phyloP scores from a whole-genome alignment of 2,329 filamentous ascomycete genomes.

The Pochonia chlamydosporia region DNA sequence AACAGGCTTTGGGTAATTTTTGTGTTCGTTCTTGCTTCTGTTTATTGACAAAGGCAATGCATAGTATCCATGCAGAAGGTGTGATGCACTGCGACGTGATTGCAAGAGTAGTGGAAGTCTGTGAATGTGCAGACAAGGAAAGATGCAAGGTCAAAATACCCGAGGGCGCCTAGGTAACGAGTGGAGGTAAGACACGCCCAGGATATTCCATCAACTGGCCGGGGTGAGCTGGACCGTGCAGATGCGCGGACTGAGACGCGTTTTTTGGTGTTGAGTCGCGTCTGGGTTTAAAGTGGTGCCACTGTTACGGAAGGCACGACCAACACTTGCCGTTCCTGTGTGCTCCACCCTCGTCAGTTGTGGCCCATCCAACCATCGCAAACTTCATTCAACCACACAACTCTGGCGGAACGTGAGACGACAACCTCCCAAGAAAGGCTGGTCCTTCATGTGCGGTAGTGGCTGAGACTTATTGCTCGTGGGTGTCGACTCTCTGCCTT shows the following conservation, averaged over 20 bases:
- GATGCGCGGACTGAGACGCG: neutral
- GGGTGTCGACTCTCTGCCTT: too few species aligned
- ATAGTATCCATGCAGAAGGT: neutral
- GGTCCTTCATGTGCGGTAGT: too few species aligned
- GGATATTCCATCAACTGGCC: neutral
- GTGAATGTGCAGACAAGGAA: conserved; percentile 1
- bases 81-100: neutral
- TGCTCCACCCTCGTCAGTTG: too few species aligned
- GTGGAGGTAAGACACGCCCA: conserved; percentile 2
- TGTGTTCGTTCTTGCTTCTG: neutral
- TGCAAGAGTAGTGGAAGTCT: neutral
- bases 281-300: neutral
- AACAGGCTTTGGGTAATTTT: neutral
- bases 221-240: neutral
- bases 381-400: too few species aligned
- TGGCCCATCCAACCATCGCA: too few species aligned
- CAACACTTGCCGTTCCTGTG: too few species aligned
- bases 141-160: conserved; percentile 5
- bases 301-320: neutral
- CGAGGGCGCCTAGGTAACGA: neutral
- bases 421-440: too few species aligned
- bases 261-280: conserved; percentile 4
- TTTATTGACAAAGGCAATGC: too few species aligned
- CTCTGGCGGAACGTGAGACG: too few species aligned
- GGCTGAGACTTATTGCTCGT: too few species aligned